Percentiles rank a stretch among this genome's conserved stretches.
Conservation (phyloP, 805 yeast species). For the Diddensiella santjacobensis region DNA sequence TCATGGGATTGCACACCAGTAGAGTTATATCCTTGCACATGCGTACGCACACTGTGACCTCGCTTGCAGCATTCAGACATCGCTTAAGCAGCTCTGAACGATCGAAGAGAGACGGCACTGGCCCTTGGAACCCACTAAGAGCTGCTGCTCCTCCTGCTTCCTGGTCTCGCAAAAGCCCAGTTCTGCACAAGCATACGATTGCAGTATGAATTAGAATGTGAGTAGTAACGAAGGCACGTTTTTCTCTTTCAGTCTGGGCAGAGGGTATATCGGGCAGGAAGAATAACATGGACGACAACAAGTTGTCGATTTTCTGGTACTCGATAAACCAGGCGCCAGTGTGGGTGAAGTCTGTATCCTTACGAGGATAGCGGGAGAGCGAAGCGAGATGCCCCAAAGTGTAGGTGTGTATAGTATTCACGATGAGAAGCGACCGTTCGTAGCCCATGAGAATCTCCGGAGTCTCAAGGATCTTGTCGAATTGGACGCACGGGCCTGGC, state of each 20-base stretch:
- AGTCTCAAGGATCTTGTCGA: constrained; percentile 11
- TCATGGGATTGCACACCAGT: constrained; percentile 18
- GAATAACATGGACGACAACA: constrained; percentile 10
- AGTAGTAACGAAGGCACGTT: constrained; percentile 10
- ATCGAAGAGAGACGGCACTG: constrained; percentile 12
- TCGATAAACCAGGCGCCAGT: constrained; percentile 20
- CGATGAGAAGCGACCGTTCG: constrained; percentile 6
- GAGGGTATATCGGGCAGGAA: neutral
- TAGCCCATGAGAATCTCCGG: constrained; percentile 13
- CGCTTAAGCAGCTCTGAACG: constrained; percentile 21
- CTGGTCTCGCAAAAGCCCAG: constrained; percentile 10
- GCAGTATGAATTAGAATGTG: constrained; percentile 22
- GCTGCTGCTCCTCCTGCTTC: constrained; percentile 18
- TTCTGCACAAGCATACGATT: constrained; percentile 16
- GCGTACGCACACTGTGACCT: constrained; percentile 22
- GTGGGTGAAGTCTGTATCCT: constrained; percentile 10
- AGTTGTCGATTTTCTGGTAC: constrained; percentile 17
- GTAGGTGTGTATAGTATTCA: constrained; percentile 14
- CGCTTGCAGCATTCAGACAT: constrained; percentile 22
- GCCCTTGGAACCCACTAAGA: neutral
- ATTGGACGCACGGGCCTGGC: constrained; percentile 9
- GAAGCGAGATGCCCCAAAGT: constrained; percentile 14
- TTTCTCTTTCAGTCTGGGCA: constrained; percentile 4
- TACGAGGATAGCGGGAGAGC: constrained; percentile 20
- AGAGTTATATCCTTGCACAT: constrained; percentile 22